Evolutionary conservation across 2,329 filamentous ascomycete genomes (phyloP), one percentile per base, ranked within the genome.

Genomic region (Hypoxylon sp.): DNA sequence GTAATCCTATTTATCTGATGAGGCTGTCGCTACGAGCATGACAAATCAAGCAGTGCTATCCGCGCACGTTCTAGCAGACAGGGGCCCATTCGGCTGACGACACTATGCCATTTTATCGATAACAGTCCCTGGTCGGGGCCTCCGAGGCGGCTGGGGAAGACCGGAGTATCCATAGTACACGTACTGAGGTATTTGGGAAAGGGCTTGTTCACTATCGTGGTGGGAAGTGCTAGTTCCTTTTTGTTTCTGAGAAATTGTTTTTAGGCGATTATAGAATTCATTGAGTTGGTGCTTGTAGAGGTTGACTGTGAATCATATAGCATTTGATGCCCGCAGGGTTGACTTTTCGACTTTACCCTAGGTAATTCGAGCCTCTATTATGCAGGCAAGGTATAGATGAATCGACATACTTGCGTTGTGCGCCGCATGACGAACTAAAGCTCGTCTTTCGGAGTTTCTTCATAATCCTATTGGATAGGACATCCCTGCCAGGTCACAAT

Each of bases 1-100:
- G 81, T 91, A 90, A 86, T 77, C 53, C 51, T 23, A 52, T 50
- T 48, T 60, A 66, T 53, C 41, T 60, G 45, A 45, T 41, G 46
- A 67, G 65, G 69, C 60, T 64, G 53, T 55, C 63, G 45, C 66
- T 56, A 63, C 55, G 59, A 71, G 63, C 66, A 67, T 64, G 58
- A 55, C 60, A 52, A 60, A 58, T 73, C 67, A 73, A 69, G 51
- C 45, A 62, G 48, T 56, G 32, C 60, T 58, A 62, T 53, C 55
- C 41, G 57, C 60, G 55, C 68, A 63, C 74, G 70, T 52, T 70
- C 63, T 61, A 57, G 63, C 69, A 67, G 59, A 63, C 56, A 67
- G 53, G 68, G 52, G 60, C 68, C 23, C 53, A 55, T 46, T 19
- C 38, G 60, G 49, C 60, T 65, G 63, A 56, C 23, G 51, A 41